Conservation (phyloP, 352 stramenopile species). For the Globisporangium perplexum region DNA sequence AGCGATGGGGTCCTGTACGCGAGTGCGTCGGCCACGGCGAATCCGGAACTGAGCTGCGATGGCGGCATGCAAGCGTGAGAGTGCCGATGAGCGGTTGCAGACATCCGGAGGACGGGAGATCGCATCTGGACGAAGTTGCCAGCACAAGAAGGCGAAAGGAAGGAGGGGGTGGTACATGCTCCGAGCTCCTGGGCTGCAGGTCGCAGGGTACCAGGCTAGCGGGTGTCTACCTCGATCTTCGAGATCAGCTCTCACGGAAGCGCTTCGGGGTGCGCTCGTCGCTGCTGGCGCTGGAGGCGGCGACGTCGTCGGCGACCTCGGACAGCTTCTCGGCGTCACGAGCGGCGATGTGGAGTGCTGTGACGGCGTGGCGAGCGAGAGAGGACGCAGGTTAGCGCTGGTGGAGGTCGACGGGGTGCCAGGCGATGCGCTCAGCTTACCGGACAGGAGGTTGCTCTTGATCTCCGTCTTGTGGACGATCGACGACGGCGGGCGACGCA, state of each 20-base stretch:
- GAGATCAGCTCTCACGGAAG: neutral
- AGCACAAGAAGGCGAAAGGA: too few relatives aligned
- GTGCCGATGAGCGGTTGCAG: too few relatives aligned
- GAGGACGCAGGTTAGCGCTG: neutral
- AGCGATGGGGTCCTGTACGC: neutral
- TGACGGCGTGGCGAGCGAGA: neutral
- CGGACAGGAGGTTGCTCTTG: neutral
- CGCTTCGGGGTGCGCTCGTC: neutral
- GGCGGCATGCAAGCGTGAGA: too few relatives aligned
- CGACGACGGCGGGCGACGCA: neutral
- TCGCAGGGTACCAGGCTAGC: too few relatives aligned
- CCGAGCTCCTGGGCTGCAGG: too few relatives aligned
- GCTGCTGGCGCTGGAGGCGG: neutral
- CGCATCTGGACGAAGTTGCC: too few relatives aligned
- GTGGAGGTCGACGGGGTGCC: too few relatives aligned
- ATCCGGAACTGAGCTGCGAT: neutral
- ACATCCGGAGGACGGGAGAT: too few relatives aligned
- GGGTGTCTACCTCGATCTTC: neutral
- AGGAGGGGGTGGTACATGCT: too few relatives aligned
- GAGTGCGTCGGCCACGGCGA: neutral
- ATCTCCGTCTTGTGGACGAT: neutral
- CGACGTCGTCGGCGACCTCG: neutral
- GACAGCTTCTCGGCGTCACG: neutral
- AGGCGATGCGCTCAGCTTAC: neutral
- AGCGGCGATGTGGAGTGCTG: neutral